These are phyloP conservation scores for Lentinula guzmanii DNA, from an alignment of 768 basidiomycete genomes.

Conservation along the genomic window DNA sequence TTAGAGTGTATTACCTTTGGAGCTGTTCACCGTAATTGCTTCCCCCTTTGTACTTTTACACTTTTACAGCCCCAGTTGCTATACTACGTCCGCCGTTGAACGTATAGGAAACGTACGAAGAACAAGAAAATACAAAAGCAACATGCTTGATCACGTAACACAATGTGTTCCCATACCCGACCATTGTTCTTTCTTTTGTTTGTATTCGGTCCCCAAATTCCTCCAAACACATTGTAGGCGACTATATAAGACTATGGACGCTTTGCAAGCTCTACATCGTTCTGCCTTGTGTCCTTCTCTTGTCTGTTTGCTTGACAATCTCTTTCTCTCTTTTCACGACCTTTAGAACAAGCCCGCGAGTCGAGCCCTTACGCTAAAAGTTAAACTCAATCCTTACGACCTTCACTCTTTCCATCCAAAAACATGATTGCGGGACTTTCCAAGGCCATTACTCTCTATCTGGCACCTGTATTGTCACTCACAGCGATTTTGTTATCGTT, in stretches of 20 bases:
- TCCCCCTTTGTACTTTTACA: background rate
- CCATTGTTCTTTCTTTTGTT: conserved; percentile 7
- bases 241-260: background rate
- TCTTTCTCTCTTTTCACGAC: conserved; percentile 11
- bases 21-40: too few species aligned
- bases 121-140: conserved; percentile 1
- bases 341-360: conserved; percentile 16
- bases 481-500: conserved; percentile 61
- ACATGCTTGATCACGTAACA: conserved; percentile 6
- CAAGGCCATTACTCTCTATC: conserved; percentile 60
- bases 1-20: too few species aligned
- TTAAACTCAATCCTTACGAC: conserved; percentile 4
- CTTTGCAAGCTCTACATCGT: background rate
- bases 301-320: conserved; percentile 8
- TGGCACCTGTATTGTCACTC: conserved; percentile 60
- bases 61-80: background rate
- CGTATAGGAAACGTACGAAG: background rate
- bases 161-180: background rate
- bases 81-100: background rate
- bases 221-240: background rate
- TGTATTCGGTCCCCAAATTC: background rate
- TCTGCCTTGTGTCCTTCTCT: conserved; percentile 2
- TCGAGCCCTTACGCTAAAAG: conserved; percentile 17
- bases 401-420: conserved; percentile 9
- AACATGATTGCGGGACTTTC: conserved; percentile 69